Percentiles rank a stretch among this genome's conserved stretches.
phyloP scores from a whole-genome alignment of 2,329 filamentous ascomycete species.

The Parafenestella ontariensis region DNA sequence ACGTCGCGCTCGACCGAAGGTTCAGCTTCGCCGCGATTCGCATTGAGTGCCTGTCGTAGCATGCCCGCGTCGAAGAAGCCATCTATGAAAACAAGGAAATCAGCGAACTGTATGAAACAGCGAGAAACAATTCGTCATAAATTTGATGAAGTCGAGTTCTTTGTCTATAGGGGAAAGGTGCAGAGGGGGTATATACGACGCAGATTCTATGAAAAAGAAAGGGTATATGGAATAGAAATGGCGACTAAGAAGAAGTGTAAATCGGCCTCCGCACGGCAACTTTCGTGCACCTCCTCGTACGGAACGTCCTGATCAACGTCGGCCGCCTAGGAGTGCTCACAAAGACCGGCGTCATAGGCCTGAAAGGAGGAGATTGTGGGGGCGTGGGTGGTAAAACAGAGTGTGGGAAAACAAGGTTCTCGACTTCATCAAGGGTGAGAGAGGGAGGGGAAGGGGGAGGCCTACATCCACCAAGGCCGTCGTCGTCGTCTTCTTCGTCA shows the following conservation, averaged over 20 bases:
- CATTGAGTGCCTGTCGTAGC: conserved; percentile 86
- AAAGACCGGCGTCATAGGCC: conserved; percentile 41
- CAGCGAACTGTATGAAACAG: conserved; percentile 23
- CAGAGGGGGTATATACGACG: background rate
- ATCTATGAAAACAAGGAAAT: conserved; percentile 64
- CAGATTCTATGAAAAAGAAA: conserved; percentile 6
- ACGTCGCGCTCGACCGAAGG: conserved; percentile 66
- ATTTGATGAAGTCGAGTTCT: conserved; percentile 11
- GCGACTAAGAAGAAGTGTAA: conserved; percentile 10
- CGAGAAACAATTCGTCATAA: conserved; percentile 5
- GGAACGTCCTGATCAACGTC: conserved; percentile 26
- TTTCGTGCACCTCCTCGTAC: conserved; percentile 22
- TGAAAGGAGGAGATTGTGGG: conserved; percentile 46
- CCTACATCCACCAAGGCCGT: conserved; percentile 89
- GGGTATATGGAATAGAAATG: background rate
- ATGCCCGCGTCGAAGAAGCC: conserved; percentile 98
- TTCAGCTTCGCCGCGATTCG: conserved; percentile 59
- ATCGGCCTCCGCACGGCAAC: conserved; percentile 26
- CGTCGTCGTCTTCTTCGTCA: conserved; percentile 80
- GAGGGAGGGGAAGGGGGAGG: conserved; percentile 42
- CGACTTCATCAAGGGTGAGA: conserved; percentile 27
- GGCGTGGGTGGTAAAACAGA: conserved; percentile 37
- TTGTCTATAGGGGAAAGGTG: conserved; percentile 3
- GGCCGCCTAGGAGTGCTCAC: conserved; percentile 33
- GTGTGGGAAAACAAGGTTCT: conserved; percentile 24